Evolutionary conservation across 2,329 filamentous ascomycete species (phyloP), one percentile per base, ranked within the genome.

Genomic region (Escovopsis sp.): DNA sequence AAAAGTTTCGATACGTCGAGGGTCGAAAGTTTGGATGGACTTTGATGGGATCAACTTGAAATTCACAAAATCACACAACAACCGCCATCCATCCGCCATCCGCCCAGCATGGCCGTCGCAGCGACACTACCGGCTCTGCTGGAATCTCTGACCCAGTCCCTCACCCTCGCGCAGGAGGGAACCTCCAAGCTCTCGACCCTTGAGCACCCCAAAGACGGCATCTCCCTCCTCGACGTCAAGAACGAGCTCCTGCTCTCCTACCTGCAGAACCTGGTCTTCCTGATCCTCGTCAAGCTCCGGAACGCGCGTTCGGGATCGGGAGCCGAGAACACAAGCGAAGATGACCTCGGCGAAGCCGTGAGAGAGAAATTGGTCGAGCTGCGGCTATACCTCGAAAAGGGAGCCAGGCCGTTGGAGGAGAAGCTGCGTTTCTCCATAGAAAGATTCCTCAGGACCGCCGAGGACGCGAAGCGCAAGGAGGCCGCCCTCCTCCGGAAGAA

Each of bases 241-340:
- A 96, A 93, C 63, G 91, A 98, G 58, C 72, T 98, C n/a, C 78
- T 98, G 14, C 78, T 98, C 33, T 89, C 89, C 4, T 98, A 98
- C 62, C 71, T 98, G 0, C 89, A 98, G 55, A 93, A 94, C 54
- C 76, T 96, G 4, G 84, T 91, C 36, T 94, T 94, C 51, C 67
- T 94, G 34, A 81, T 94, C 36, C 67, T 94, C 2, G 63, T 93
- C 32, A 89, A 93, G 55, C 62, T 96, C 15, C 77, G 84, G 44
- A 76, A 78, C 56, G 20, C 20, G 20, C 20, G 20, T 4, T 49
- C 59, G 5, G 64, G 60, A 43, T 42, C 51, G 0, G 49, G 50
- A 20, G 42, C 48, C 2, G 46, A 53, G 6, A 53, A 66, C 1
- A 53, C 58, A 1, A 51, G 56, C 0, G 52, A 58, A 2, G 63